phyloP scores from a whole-genome alignment of 805 yeast species.

The Pichia phayaonensis region DNA sequence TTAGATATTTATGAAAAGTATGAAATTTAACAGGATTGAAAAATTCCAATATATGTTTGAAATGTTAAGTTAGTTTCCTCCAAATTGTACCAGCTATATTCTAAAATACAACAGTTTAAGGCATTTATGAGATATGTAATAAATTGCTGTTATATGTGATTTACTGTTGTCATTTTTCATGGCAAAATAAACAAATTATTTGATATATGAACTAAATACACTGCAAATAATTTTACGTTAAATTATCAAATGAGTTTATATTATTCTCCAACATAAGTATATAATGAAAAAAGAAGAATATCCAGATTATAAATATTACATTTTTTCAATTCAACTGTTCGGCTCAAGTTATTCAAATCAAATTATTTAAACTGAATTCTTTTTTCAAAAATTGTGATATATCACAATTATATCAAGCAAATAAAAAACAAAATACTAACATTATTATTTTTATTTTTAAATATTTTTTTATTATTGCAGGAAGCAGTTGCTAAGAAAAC shows the following conservation, averaged over 20 bases:
- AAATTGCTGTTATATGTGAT: too few species aligned
- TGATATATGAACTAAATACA: background rate
- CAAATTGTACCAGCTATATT: background rate
- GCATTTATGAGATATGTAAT: too few species aligned
- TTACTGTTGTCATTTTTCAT: too few species aligned
- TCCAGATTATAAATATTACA: too few species aligned
- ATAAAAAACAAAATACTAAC: constrained; percentile 5
- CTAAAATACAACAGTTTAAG: too few species aligned
- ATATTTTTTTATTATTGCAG: constrained; percentile 33
- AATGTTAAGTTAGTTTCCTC: background rate
- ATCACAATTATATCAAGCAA: background rate
- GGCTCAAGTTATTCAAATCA: background rate
- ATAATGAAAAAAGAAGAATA: too few species aligned
- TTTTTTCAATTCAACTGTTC: too few species aligned
- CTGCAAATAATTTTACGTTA: too few species aligned
- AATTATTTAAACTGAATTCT: background rate
- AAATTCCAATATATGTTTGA: background rate
- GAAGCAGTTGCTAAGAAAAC: constrained; percentile 78
- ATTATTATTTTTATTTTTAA: background rate
- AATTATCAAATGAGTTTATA: too few species aligned
- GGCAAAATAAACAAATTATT: too few species aligned
- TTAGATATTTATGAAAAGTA: background rate
- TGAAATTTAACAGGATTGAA: background rate
- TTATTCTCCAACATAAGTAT: too few species aligned
- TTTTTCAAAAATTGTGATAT: background rate